Base-by-base conservation (phyloP, 2,329 filamentous ascomycete species). In the Trichoderma arundinaceum region DNA sequence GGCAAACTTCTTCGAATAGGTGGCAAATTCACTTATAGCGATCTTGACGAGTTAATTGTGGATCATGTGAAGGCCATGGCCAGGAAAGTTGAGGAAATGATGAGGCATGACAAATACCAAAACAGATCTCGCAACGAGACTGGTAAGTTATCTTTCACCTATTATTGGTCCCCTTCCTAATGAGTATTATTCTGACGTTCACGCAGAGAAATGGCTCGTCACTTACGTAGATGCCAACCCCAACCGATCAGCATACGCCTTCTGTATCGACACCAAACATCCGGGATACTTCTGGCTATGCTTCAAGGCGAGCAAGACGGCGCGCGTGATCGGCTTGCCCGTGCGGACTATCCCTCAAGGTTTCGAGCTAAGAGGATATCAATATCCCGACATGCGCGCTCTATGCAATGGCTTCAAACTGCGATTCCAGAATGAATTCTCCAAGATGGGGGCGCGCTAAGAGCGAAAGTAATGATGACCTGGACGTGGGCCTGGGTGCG, bases 11-110 rank as follows among this genome's bases (percentile, higher is more conserved):
- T 99, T 62, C 91, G 92, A 69, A 92, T 99, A 62, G 91, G 89
- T 39, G 91, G 92, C 71, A 94, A 94, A 77, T 94, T 93, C 79
- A 94, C 88, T 7, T 99, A 99, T 81, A 92, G 88, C 67, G 95
- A 99, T 89, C 83, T 99, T 68, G 95, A 99, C 79, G 95, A 99
- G 77, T 79, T 99, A 80, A 98, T 99, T 71, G 94, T 96, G 75
- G 91, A 95, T 74, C 95, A 99, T 76, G 92, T 99, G 75, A 95
- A 97, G 81, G 92, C 94, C 60, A 99, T 98, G 95, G 91, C 93
- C 17, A 92, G 90, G 79, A 99, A 99, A 84, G 94, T 98, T 59
- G 92, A 96, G 70, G 94, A 99, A 82, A 89, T 99, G 83, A 95
- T 92, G 84, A 87, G 90, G 70, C 90, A 97, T 77, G 94, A 98